Base-by-base conservation (phyloP, 371 early-diverging fungal species). In the Actinomucor elegans region DNA sequence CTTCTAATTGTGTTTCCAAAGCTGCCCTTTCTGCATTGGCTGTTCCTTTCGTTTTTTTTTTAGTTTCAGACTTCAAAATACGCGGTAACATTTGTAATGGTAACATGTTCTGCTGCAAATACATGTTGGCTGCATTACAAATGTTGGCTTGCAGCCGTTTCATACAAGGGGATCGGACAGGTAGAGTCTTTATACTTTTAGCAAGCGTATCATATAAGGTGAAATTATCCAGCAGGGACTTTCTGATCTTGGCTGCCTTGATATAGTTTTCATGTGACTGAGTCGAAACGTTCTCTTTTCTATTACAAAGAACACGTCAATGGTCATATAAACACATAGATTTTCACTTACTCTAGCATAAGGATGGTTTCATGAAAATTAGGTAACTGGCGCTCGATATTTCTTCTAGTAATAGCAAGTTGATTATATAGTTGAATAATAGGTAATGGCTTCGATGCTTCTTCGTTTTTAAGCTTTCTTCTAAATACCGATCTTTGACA, bases 41-140 rank as follows among this genome's bases (percentile, higher is more conserved):
- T 10, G 48, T 20, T 26, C 44, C 45, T 7, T 28, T 36, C 5
- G 41, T 2, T 31, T 43, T 20, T 14, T 41, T 44, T 7, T 50
- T 36, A 8, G 59, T 57, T 5, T 52, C 59, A 5, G 77, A 62
- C 32, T 80, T 76, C 44, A 79, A 57, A 5, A 82, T 80, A 27
- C 79, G 68, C 7, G 96, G 94, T 49, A 96, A 72, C 67, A 92
- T 80, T 18, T 92, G 89, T 18, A 95, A 77, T 11, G 94, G 88
- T 27, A 93, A 80, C 94, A 94, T 95, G 47, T 93, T 82, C 36
- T 81, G 79, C 65, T 95, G 96, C 17, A 95, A 69, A 55, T 87
- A 94, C 53, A 89, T 79, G 18, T 83, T 84, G 2, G 88, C 86
- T 7, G 91, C 77, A 28, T 81, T 67, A 29, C 87, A 80, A 24